Base-by-base conservation (phyloP, 257 asterid genomes). In the Asclepias syriaca region DNA sequence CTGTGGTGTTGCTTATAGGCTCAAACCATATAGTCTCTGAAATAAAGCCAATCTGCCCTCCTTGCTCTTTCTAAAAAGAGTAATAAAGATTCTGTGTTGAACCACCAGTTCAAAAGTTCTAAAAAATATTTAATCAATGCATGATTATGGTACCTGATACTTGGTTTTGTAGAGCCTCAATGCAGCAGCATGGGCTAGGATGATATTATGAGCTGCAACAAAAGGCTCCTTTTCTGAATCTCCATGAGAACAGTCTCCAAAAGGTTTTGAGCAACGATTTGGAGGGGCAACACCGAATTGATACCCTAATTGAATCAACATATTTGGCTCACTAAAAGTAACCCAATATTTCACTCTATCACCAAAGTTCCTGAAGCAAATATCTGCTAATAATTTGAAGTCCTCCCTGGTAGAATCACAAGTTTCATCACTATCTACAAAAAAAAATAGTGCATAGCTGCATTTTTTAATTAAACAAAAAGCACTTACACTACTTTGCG, bases 261-360 rank as follows among this genome's bases (percentile, higher is more conserved):
- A 79, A 24, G 78, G 39, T 43, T 68, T 72, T 8, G 89, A 80
- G 77, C 89, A 85, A 4, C 81, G 90, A 43, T 68, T 70, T 24
- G 93, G 90, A 70, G 90, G 90, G 79, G 80, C 74, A 48, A 69
- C 58, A 12, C 93, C 93, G 0, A 43, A 4, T 51, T 84, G 74
- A 64, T 87, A 87, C 14, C 85, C 88, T 10, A 79, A 74, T 68
- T 65, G 73, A 15, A 81, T 81, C 65, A 79, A 45, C n/a, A 85
- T 73, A 75, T 85, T 85, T 3, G 95, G 92, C 76, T 88, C 92
- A 37, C 87, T 88, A 58, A 87, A 68, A 40, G 92, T 87, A 32
- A 68, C 77, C 95, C 92, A 88, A 32, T 80, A 72, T 57, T 82
- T 88, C 58, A 88, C 92, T 53, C 89, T 67, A 63, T 82, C 84